Evolutionary conservation across 2,329 filamentous ascomycete species (phyloP).

Genomic region (Boeremia exigua): DNA sequence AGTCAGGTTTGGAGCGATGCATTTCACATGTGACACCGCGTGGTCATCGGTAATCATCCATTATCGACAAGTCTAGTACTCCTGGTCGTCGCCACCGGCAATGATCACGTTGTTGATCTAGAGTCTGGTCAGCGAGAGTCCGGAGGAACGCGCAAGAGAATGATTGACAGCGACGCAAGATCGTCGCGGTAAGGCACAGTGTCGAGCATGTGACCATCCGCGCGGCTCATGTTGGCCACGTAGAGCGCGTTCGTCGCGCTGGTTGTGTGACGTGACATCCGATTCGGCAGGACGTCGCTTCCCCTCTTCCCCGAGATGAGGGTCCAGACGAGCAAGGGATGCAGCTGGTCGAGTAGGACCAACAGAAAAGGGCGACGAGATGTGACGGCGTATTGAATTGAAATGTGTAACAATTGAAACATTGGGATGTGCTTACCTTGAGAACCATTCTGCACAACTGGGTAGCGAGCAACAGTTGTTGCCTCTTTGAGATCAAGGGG

Average conservation of each 20-base stretch:
- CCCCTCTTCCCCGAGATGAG: constrained; percentile 29
- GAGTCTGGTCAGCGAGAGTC: constrained; percentile 19
- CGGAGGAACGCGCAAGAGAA: constrained; percentile 5
- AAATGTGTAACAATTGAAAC: constrained; percentile 13
- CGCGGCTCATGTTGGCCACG: constrained; percentile 18
- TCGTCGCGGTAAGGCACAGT: background rate
- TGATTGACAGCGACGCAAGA: constrained; percentile 1
- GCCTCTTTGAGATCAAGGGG: constrained; percentile 95
- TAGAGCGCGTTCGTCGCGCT: constrained; percentile 17
- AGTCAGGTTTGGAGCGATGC: background rate
- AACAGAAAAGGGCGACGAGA: constrained; percentile 13
- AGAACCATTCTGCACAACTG: constrained; percentile 89
- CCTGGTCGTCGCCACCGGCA: constrained; percentile 82
- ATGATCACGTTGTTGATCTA: constrained; percentile 92
- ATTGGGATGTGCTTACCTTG: constrained; percentile 58
- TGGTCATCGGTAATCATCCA: background rate
- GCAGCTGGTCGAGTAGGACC: constrained; percentile 14
- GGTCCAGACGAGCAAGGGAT: constrained; percentile 19
- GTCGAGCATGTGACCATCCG: constrained; percentile 3
- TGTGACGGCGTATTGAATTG: constrained; percentile 26
- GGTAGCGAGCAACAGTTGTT: constrained; percentile 94
- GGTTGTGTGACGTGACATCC: constrained; percentile 27
- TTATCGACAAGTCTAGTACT: constrained; percentile 65
- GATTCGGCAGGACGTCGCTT: constrained; percentile 16
- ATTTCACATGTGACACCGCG: background rate